phyloP scores from a whole-genome alignment of 805 yeast genomes.

The Isabelozyma heimii region DNA sequence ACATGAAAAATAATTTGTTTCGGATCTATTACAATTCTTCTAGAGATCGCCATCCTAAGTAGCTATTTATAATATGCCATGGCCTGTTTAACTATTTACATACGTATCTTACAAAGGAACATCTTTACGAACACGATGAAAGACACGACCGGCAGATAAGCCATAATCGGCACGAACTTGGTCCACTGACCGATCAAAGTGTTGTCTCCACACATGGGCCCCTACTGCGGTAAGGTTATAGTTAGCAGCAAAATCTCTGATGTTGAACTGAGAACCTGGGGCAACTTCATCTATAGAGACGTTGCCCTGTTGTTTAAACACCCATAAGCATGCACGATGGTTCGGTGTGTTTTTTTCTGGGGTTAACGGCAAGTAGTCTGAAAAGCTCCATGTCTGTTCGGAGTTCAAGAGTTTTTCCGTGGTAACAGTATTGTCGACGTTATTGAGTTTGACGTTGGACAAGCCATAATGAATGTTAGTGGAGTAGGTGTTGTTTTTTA shows the following conservation, averaged over 20 bases:
- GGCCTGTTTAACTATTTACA: not conserved
- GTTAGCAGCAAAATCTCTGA: slow-evolving; percentile 60
- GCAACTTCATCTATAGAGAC: slow-evolving; percentile 18
- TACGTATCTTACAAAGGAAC: slow-evolving; percentile 15
- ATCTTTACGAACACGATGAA: slow-evolving; percentile 53
- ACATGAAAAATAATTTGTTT: too few species aligned
- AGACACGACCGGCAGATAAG: slow-evolving; percentile 72
- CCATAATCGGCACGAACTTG: slow-evolving; percentile 70
- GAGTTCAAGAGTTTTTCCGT: slow-evolving; percentile 35
- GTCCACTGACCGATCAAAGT: slow-evolving; percentile 73
- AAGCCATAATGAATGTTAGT: slow-evolving; percentile 80
- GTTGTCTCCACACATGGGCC: slow-evolving; percentile 87
- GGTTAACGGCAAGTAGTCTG: slow-evolving; percentile 72
- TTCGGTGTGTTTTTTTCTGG: slow-evolving; percentile 86
- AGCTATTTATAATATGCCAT: slow-evolving; percentile 4
- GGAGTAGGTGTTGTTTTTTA: slow-evolving; percentile 61
- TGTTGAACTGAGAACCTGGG: slow-evolving; percentile 56
- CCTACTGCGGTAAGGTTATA: slow-evolving; percentile 75
- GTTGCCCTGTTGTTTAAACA: slow-evolving; percentile 62
- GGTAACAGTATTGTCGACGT: slow-evolving; percentile 55
- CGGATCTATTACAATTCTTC: too few species aligned
- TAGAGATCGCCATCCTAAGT: too few species aligned
- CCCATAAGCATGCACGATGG: slow-evolving; percentile 89
- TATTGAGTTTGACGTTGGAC: slow-evolving; percentile 58
- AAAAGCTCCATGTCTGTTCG: slow-evolving; percentile 35